Percentiles rank a stretch among this genome's conserved stretches.
phyloP scores from a whole-genome alignment of 163 green algal species.

The Prototheca stagnorum region DNA sequence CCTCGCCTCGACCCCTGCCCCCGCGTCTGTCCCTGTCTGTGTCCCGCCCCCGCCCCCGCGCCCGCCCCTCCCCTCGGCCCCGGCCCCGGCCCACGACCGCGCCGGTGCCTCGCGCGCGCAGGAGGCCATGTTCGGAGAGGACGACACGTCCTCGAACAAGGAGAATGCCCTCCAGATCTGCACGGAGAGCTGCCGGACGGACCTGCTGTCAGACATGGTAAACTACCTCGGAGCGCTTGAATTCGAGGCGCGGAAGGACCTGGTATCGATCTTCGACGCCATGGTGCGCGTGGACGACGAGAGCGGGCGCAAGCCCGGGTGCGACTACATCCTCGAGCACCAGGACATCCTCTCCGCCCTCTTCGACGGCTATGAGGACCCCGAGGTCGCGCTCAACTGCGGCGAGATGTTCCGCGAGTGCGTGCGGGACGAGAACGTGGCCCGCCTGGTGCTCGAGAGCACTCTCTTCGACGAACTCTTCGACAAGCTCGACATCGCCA shows the following conservation, averaged over 20 bases:
- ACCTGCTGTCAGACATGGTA: slow-evolving; percentile 46
- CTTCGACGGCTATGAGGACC: slow-evolving; percentile 59
- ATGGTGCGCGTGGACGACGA: slow-evolving; percentile 21
- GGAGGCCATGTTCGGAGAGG: slow-evolving; percentile 50
- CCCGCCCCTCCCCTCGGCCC: too few species aligned
- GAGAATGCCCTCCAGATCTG: slow-evolving; percentile 46
- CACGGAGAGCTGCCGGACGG: slow-evolving; percentile 31
- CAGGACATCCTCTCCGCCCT: slow-evolving; percentile 53
- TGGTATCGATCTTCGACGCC: slow-evolving; percentile 29
- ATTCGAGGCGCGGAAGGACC: slow-evolving; percentile 78
- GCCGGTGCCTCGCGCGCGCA: slow-evolving; percentile 13
- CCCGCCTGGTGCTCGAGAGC: slow-evolving; percentile 41
- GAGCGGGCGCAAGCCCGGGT: slow-evolving; percentile 26
- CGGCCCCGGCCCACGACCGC: too few species aligned
- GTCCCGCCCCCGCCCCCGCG: too few species aligned
- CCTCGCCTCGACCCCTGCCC: too few species aligned
- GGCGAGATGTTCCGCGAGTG: slow-evolving; percentile 75
- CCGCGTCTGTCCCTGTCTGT: too few species aligned
- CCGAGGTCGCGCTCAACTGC: slow-evolving; percentile 61
- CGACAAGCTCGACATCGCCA: slow-evolving; percentile 55
- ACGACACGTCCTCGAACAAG: slow-evolving; percentile 34
- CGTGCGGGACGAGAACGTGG: slow-evolving; percentile 50
- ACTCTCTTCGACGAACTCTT: slow-evolving; percentile 46
- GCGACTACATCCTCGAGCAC: slow-evolving; percentile 44
- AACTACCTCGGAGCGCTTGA: slow-evolving; percentile 51